Evolutionary conservation across 1,139 yeast species (phyloP).

Genomic region (Debaryomyces nepalensis): DNA sequence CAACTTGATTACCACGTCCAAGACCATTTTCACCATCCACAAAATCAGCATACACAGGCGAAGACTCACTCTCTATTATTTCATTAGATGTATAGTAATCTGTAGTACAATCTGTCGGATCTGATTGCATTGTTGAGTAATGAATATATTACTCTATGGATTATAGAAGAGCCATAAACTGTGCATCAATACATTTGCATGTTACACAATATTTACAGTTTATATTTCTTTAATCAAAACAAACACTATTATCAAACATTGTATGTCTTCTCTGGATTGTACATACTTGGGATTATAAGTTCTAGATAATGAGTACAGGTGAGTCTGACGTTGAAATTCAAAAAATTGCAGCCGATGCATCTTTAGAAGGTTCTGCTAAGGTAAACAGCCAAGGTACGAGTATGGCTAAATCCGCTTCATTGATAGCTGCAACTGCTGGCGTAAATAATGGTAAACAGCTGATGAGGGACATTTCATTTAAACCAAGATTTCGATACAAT

Average conservation of each 20-base stretch:
- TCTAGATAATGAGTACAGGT: not conserved
- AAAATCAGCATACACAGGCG: not conserved
- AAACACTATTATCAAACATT: not conserved
- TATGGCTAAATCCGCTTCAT: not conserved
- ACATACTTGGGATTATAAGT: not conserved
- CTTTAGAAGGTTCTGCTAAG: not conserved
- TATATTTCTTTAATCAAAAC: conserved; percentile 7
- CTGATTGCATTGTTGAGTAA: conserved; percentile 10
- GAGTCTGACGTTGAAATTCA: conserved; percentile 4
- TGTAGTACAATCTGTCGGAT: conserved; percentile 11
- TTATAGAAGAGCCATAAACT: conserved; percentile 1
- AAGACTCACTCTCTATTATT: conserved; percentile 2
- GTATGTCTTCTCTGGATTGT: not conserved
- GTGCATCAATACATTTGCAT: no score
- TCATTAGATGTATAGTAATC: conserved; percentile 14
- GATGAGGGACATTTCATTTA: conserved; percentile 36
- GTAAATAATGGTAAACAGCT: conserved; percentile 12
- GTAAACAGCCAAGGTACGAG: not conserved
- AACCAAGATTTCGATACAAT: conserved; percentile 38
- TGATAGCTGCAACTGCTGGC: not conserved
- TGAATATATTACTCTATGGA: not conserved
- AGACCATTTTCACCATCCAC: not conserved
- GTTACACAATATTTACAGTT: conserved; percentile 11
- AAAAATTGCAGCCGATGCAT: conserved; percentile 7
- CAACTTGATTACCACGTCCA: not conserved